Evolutionary conservation across 306 rosid species (phyloP).

Genomic region (Lathyrus sativus): DNA sequence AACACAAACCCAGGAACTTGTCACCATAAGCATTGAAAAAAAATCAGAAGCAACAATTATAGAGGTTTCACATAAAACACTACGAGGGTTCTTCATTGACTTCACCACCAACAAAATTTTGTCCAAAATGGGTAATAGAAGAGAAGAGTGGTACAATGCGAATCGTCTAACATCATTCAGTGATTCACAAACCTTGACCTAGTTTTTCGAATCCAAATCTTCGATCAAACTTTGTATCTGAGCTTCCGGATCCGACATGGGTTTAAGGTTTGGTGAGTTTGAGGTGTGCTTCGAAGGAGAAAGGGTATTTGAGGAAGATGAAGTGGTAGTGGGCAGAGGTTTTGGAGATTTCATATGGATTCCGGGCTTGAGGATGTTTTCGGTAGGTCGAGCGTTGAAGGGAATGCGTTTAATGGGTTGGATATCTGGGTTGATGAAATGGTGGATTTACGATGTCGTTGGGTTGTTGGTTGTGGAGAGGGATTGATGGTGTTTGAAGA

Average conservation of each 20-base stretch:
- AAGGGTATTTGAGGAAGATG: too few relatives aligned
- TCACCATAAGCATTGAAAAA: slow-evolving; percentile 75
- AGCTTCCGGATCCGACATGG: slow-evolving; percentile 64
- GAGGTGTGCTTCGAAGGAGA: too few relatives aligned
- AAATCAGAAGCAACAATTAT: slow-evolving; percentile 86
- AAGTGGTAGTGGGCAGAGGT: too few relatives aligned
- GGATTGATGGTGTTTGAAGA: too few relatives aligned
- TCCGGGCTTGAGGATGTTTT: too few relatives aligned
- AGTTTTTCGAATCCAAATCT: slow-evolving; percentile 72
- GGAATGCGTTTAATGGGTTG: too few relatives aligned
- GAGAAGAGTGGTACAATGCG: slow-evolving; percentile 60
- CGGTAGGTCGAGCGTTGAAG: too few relatives aligned
- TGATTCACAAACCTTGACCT: slow-evolving; percentile 73
- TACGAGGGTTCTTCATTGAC: slow-evolving; percentile 90
- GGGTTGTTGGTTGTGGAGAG: too few relatives aligned
- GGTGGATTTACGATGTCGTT: too few relatives aligned
- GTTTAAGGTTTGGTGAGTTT: slow-evolving; percentile 73
- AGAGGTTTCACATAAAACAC: slow-evolving; percentile 87
- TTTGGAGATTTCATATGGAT: too few relatives aligned
- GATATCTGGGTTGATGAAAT: too few relatives aligned
- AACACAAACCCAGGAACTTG: too few relatives aligned
- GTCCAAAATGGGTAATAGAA: slow-evolving; percentile 58
- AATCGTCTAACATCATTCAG: slow-evolving; percentile 75
- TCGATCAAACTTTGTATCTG: slow-evolving; percentile 60
- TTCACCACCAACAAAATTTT: slow-evolving; percentile 65